Base-by-base conservation (phyloP, 2,329 filamentous ascomycete species). In the Sordariomycetes sp. region DNA sequence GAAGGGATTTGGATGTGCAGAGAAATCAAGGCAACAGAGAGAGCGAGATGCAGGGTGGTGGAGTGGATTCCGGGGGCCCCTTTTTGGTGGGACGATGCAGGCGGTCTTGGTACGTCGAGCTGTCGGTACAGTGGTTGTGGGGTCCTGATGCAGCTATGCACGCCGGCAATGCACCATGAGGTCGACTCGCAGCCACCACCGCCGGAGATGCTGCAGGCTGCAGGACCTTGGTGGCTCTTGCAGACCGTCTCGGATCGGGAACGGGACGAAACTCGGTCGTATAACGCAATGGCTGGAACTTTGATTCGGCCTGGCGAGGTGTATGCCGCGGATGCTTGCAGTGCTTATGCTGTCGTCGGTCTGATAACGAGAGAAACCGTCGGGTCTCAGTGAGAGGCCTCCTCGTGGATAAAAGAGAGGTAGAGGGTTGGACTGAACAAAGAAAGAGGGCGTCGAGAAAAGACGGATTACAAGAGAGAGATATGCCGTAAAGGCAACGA, bases 101-200 rank as follows among this genome's bases (percentile, higher is more conserved):
- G 25, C 22, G 37, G 37, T 43, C 3, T 7, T 14, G 35, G 35
- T 37, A 37, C 7, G 35, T 37, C n/a, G n/a, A n/a, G n/a, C n/a
- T n/a, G n/a, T n/a, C n/a, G 35, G 35, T 37, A 37, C 35, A 14
- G 35, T n/a, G n/a, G n/a, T n/a, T 32, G 18, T 55, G 40, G 35
- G 20, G 40, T 32, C 34, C 18, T 37, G 14, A 18, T 34, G 55
- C 55, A 43, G 48, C 55, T 25, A 46, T 46, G 40, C 40, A 46
- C 40, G 40, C n/a, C 55, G 55, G 55, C 28, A 57, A 57, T 57
- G 55, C 55, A 57, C 46, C 28, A 57, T 53, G 55, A 53, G 55
- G 55, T 34, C 7, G 46, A 20, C 22, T 24, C 46, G 22, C 46
- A 50, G 46, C 46, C 11, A 24, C 46, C 7, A 22, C 11, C 20